Conservation (phyloP, 2,329 filamentous ascomycete species). For the Sarocladiaceae sp. region DNA sequence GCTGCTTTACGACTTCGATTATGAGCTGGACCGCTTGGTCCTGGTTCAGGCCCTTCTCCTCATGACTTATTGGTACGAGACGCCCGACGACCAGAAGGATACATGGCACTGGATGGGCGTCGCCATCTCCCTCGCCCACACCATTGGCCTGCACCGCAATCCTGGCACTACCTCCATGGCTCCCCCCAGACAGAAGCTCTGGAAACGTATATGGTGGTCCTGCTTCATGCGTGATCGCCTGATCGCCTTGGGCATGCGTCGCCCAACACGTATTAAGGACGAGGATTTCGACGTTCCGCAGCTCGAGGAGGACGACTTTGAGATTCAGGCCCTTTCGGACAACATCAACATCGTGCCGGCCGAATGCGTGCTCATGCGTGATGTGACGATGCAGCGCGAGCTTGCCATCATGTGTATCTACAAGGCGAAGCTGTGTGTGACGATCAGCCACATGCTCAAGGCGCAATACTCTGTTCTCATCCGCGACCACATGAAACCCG, state of each 20-base stretch:
- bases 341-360: slow-evolving; percentile 61
- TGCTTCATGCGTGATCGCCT: slow-evolving; percentile 92
- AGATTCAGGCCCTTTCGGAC: slow-evolving; percentile 62
- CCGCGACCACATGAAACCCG: slow-evolving; percentile 72
- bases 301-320: slow-evolving; percentile 79
- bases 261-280: slow-evolving; percentile 85
- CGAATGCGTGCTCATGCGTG: slow-evolving; percentile 65
- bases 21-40: slow-evolving; percentile 82
- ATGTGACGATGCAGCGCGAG: slow-evolving; percentile 66
- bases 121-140: slow-evolving; percentile 85
- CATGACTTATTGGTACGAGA: slow-evolving; percentile 98
- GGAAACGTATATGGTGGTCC: slow-evolving; percentile 98
- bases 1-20: slow-evolving; percentile 92
- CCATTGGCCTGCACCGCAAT: slow-evolving; percentile 86
- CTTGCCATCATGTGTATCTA: slow-evolving; percentile 85
- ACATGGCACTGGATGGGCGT: slow-evolving; percentile 99
- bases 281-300: slow-evolving; percentile 93
- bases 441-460: slow-evolving; percentile 82
- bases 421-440: slow-evolving; percentile 82
- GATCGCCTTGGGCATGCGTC: slow-evolving; percentile 87
- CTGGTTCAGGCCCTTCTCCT: slow-evolving; percentile 83
- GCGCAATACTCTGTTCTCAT: slow-evolving; percentile 90
- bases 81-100: slow-evolving; percentile 92
- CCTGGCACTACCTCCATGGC: slow-evolving; percentile 72
- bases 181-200: slow-evolving; percentile 66